A percentile compares a stretch with the other conserved stretches of the same genome.
Evolutionary conservation across 768 basidiomycete species (phyloP).

Genomic region (Floccularia luteovirens): DNA sequence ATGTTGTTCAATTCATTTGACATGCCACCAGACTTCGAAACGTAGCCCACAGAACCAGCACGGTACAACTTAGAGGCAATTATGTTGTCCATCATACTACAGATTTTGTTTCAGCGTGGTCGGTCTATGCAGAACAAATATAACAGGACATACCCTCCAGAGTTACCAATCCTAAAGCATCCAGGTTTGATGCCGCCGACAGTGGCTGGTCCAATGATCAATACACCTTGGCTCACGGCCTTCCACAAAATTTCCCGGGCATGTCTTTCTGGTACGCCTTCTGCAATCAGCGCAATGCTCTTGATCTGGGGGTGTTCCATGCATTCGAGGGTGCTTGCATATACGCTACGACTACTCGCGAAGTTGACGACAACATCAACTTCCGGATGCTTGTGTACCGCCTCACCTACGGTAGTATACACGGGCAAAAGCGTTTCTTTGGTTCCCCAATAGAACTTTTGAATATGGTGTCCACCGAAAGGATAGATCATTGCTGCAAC

Average conservation of each 20-base stretch:
- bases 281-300: constrained; percentile 88
- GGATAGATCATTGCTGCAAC: constrained; percentile 99
- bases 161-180: constrained; percentile 99
- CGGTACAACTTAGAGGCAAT: constrained; percentile 98
- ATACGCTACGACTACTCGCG: constrained; percentile 88
- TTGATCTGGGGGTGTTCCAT: constrained; percentile 52
- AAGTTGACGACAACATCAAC: constrained; percentile 99
- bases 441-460: constrained; percentile 99
- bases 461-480: constrained; percentile 99
- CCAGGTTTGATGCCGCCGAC: constrained; percentile 99
- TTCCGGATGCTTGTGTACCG: constrained; percentile 90
- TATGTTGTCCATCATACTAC: constrained; percentile 99
- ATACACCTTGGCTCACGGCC: constrained; percentile 77
- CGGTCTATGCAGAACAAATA: not conserved
- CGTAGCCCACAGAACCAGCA: constrained; percentile 94
- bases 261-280: constrained; percentile 98
- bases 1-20: constrained; percentile 99
- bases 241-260: constrained; percentile 92
- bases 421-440: constrained; percentile 98
- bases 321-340: constrained; percentile 90
- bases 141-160: constrained; percentile 66
- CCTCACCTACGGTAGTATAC: constrained; percentile 88
- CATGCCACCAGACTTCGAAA: constrained; percentile 99
- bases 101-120: constrained; percentile 5
- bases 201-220: constrained; percentile 93